phyloP scores from a whole-genome alignment of 805 yeast genomes.

The Pichia phayaonensis region DNA sequence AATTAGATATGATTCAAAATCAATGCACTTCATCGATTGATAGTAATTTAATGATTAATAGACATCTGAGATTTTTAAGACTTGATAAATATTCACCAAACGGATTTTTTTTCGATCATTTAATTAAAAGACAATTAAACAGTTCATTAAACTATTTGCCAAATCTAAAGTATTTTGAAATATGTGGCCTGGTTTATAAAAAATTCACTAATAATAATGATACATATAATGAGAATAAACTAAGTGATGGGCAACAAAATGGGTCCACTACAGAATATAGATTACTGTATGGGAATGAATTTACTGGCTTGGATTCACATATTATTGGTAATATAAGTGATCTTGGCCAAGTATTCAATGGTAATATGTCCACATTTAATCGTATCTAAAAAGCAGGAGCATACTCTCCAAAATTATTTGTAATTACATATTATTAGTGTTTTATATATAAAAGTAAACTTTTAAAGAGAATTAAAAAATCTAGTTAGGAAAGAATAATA shows the following conservation, averaged over 20 bases:
- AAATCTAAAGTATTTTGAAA: conserved; percentile 21
- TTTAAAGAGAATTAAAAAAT: background rate
- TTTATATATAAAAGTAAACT: background rate
- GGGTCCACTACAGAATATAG: conserved; percentile 7
- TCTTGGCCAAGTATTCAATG: conserved; percentile 22
- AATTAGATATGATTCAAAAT: conserved; percentile 20
- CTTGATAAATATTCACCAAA: conserved; percentile 4
- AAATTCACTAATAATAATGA: background rate
- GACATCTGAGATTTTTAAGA: conserved; percentile 15
- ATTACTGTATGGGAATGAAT: conserved; percentile 20
- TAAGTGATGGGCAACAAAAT: background rate
- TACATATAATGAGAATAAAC: background rate
- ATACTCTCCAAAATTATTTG: background rate
- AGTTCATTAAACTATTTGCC: conserved; percentile 16
- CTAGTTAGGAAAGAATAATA: background rate
- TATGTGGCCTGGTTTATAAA: conserved; percentile 27
- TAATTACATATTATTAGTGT: background rate
- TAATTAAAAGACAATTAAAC: conserved; percentile 21
- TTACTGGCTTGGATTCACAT: conserved; percentile 17
- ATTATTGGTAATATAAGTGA: conserved; percentile 19
- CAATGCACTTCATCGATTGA: conserved; percentile 7
- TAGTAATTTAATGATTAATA: conserved; percentile 10
- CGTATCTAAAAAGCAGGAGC: background rate
- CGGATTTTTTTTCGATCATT: conserved; percentile 27
- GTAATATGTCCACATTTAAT: conserved; percentile 7